These are phyloP conservation scores for Mycena kentingensis DNA, from an alignment of 768 basidiomycete species.

Conservation along the genomic window DNA sequence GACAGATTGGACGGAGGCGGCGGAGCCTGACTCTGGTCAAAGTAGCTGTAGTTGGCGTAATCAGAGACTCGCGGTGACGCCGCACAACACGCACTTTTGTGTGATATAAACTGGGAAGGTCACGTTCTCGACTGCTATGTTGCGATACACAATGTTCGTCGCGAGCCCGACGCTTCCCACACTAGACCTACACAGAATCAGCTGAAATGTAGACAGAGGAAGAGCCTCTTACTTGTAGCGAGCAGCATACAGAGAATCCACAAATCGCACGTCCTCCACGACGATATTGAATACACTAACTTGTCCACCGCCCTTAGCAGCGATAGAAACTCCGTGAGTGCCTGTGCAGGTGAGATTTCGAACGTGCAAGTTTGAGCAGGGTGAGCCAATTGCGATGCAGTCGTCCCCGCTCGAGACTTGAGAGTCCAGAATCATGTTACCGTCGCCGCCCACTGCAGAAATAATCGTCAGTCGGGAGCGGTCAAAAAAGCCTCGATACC, in stretches of 20 bases:
- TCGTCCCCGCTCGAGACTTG: conserved; percentile 18
- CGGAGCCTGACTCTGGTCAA: conserved; percentile 20
- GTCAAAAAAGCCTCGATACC: too few relatives aligned
- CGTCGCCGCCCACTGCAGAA: conserved; percentile 17
- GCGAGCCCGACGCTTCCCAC: conserved; percentile 12
- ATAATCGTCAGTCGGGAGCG: neutral
- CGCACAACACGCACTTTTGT: conserved; percentile 8
- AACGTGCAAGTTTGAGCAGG: conserved; percentile 16
- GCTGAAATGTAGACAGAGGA: neutral
- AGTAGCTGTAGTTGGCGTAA: conserved; percentile 4
- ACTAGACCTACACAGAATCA: conserved; percentile 6
- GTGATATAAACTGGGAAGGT: conserved; percentile 21
- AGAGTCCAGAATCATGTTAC: conserved; percentile 12
- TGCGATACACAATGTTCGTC: conserved; percentile 11
- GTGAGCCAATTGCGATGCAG: conserved; percentile 18
- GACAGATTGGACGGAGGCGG: conserved; percentile 18
- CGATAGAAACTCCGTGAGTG: conserved; percentile 18
- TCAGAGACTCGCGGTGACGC: neutral
- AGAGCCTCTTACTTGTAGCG: conserved; percentile 15
- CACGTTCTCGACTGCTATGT: conserved; percentile 15
- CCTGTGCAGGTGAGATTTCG: conserved; percentile 14
- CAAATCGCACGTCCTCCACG: conserved; percentile 15
- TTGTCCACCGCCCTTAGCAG: conserved; percentile 19
- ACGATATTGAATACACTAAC: conserved; percentile 17
- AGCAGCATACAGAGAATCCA: conserved; percentile 16